These are phyloP conservation scores for Mariannaea elegans DNA, from an alignment of 2,329 filamentous ascomycete genomes.

Conservation along the genomic window DNA sequence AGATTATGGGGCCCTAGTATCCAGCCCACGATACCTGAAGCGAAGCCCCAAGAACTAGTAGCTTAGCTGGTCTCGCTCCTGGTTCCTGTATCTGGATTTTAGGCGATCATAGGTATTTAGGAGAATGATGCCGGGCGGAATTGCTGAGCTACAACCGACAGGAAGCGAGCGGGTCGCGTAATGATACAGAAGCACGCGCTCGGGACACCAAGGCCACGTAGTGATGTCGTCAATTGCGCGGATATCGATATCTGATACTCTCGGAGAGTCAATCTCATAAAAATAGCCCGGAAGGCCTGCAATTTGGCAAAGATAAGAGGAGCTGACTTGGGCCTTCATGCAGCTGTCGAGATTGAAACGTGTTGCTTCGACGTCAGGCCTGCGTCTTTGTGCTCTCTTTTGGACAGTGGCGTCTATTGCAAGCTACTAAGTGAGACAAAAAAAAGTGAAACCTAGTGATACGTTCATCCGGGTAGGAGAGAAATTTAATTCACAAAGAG, in stretches of 20 bases:
- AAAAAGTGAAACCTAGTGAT: neutral
- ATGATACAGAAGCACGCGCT: conserved; percentile 7
- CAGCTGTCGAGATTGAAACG: conserved; percentile 25
- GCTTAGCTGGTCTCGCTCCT: too few relatives aligned
- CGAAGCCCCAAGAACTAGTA: too few relatives aligned
- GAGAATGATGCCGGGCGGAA: neutral
- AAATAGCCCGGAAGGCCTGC: neutral
- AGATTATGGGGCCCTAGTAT: too few relatives aligned
- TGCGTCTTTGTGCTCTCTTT: conserved; percentile 25
- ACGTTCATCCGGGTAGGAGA: neutral
- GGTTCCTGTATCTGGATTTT: neutral
- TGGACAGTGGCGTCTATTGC: conserved; percentile 34
- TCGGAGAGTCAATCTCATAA: neutral
- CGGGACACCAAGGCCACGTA: neutral
- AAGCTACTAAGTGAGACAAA: neutral
- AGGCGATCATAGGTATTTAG: neutral
- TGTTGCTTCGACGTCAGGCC: conserved; percentile 24
- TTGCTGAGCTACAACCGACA: neutral
- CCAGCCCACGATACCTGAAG: too few relatives aligned
- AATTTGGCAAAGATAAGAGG: neutral
- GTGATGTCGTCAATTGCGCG: neutral
- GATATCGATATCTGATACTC: neutral
- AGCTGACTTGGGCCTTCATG: neutral
- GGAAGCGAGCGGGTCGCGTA: neutral
- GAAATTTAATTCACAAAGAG: neutral